These are phyloP conservation scores for Triadica sebifera DNA, from an alignment of 345 rosid species.

Conservation along the genomic window DNA sequence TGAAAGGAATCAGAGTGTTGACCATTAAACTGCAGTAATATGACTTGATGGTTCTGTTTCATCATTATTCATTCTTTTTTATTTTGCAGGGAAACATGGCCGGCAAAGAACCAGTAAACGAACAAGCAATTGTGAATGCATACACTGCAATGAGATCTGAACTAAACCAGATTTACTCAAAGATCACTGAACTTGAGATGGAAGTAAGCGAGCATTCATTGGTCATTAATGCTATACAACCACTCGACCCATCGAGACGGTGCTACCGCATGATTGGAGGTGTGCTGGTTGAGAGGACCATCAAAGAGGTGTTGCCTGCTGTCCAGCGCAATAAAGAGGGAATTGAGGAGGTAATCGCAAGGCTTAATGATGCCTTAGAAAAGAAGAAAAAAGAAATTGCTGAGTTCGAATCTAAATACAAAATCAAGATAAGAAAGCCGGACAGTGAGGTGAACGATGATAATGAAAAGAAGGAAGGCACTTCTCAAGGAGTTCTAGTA, in stretches of 20 bases:
- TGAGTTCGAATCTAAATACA: conserved; percentile 78
- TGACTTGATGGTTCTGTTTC: neutral
- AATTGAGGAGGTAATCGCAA: conserved; percentile 75
- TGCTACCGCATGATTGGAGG: conserved; percentile 97
- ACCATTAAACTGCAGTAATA: no score
- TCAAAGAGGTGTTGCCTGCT: conserved; percentile 90
- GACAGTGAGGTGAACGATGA: conserved; percentile 46
- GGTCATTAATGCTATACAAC: conserved; percentile 82
- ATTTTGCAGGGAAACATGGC: conserved; percentile 53
- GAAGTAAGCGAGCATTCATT: conserved; percentile 85
- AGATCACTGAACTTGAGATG: conserved; percentile 95
- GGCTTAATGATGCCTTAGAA: conserved; percentile 79
- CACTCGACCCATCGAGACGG: conserved; percentile 74
- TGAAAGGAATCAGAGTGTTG: neutral
- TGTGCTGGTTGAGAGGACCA: conserved; percentile 87
- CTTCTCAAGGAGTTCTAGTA: conserved; percentile 96
- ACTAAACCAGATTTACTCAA: conserved; percentile 82
- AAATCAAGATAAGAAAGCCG: conserved; percentile 75
- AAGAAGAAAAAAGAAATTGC: conserved; percentile 79
- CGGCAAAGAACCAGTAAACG: conserved; percentile 52
- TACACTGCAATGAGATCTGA: conserved; percentile 72
- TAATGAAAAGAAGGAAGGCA: conserved; percentile 63
- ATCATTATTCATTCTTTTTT: neutral
- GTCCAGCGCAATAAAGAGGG: conserved; percentile 93
- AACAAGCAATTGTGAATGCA: conserved; percentile 68